Conservation (phyloP, 306 rosid species). For the Echinosophora koreensis region DNA sequence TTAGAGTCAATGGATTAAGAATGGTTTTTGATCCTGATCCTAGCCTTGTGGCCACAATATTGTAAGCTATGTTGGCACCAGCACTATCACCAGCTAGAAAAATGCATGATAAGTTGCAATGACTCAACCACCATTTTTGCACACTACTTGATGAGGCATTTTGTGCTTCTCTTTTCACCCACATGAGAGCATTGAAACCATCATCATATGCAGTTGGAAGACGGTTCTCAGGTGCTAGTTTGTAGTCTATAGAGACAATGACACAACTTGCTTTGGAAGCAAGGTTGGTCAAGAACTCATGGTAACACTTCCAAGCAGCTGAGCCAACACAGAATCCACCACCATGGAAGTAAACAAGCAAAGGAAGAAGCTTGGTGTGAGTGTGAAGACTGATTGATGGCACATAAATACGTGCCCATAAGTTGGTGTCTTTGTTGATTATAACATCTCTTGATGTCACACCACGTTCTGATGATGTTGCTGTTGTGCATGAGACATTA, state of each 20-base stretch:
- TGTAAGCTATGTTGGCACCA: slow-evolving; percentile 89
- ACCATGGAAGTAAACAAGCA: slow-evolving; percentile 86
- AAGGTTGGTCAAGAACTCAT: slow-evolving; percentile 71
- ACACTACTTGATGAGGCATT: slow-evolving; percentile 35
- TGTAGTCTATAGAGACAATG: slow-evolving; percentile 72
- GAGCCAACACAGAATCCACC: slow-evolving; percentile 98
- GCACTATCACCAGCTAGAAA: slow-evolving; percentile 88
- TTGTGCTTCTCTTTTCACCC: slow-evolving; percentile 71
- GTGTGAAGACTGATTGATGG: slow-evolving; percentile 44
- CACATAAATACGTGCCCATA: slow-evolving; percentile 77
- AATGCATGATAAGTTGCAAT: slow-evolving; percentile 57
- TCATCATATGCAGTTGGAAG: slow-evolving; percentile 87
- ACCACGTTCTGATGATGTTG: slow-evolving; percentile 51
- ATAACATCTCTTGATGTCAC: slow-evolving; percentile 64
- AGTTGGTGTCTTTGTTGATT: slow-evolving; percentile 62
- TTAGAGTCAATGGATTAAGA: slow-evolving; percentile 53
- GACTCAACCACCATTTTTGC: slow-evolving; percentile 78
- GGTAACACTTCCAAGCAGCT: slow-evolving; percentile 90
- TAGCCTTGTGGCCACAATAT: slow-evolving; percentile 55
- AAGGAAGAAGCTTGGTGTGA: slow-evolving; percentile 54
- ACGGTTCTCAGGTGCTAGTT: slow-evolving; percentile 78
- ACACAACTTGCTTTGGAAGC: slow-evolving; percentile 66
- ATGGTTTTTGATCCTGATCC: slow-evolving; percentile 18
- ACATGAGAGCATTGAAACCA: slow-evolving; percentile 66
- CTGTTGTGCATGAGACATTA: slow-evolving; percentile 54